Percentiles rank a stretch among this genome's conserved stretches.
Conservation (phyloP, 2,329 filamentous ascomycete genomes). For the Fusarium newnesense region DNA sequence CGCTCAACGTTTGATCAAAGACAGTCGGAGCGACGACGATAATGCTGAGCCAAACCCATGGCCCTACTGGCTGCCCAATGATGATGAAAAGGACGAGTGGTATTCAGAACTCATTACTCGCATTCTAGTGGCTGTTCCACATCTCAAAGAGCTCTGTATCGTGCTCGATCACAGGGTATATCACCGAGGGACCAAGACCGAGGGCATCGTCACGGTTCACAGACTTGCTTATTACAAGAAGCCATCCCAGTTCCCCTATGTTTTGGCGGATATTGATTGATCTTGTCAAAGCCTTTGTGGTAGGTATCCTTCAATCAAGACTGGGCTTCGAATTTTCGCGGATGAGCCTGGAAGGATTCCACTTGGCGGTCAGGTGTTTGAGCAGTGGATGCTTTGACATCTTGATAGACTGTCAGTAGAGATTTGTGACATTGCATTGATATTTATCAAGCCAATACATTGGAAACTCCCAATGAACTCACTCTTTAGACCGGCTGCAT, state of each 20-base stretch:
- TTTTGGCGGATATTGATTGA: not conserved
- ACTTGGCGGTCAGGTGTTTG: too few species aligned
- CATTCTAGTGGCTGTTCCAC: not conserved
- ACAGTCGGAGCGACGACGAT: not conserved
- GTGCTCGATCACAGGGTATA: fast-evolving
- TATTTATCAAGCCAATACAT: not conserved
- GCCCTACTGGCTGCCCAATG: not conserved
- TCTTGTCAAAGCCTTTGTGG: fast-evolving
- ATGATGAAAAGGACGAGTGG: fast-evolving
- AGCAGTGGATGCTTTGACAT: too few species aligned
- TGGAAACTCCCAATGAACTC: not conserved
- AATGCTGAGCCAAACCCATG: fast-evolving
- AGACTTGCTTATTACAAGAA: fast-evolving
- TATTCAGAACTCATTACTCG: not conserved
- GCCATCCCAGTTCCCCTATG: not conserved
- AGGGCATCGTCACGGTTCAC: fast-evolving
- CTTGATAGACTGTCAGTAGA: too few species aligned
- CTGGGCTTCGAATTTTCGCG: fast-evolving
- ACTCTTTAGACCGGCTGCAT: not conserved
- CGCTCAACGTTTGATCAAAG: not conserved
- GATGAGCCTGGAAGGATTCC: not conserved
- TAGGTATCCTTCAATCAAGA: fast-evolving
- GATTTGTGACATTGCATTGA: too few species aligned
- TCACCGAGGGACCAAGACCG: not conserved
- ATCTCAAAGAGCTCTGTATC: not conserved